Evolutionary conservation across 2,329 filamentous ascomycete genomes (phyloP), one percentile per base, ranked within the genome.

Genomic region (Aspergillus quadricinctus): DNA sequence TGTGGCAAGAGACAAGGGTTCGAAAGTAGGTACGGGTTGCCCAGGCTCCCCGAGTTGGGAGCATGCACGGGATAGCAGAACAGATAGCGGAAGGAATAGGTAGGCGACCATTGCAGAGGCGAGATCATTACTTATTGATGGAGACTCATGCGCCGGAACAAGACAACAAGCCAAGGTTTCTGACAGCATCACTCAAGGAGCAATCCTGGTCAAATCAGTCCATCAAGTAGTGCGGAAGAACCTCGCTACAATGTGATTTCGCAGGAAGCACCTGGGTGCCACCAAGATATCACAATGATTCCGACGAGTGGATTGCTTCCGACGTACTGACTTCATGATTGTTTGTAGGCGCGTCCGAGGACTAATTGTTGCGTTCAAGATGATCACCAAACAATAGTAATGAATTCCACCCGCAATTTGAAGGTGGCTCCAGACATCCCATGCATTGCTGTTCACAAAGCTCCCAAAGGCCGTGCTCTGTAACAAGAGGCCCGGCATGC

Each of bases 251-350:
- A 71, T 65, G 62, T 59, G 68, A 66, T 59, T 48, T 51, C 61
- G 46, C n/a, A 57, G 59, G 62, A 58, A 55, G 61, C 57, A 58
- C 62, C 67, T 72, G 66, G 66, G 63, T 51, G 58, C 58, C 46
- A 54, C 61, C 60, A 59, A 49, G 50, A 57, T 62, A 59, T 66
- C 53, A 58, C 60, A 54, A 57, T 64, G 81, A 74, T 85, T 83
- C 83, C 67, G 83, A 77, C 83, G 81, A 85, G 83, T 81, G 79
- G 75, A 76, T 75, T 69, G 19, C 64, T 60, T 56, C 58, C 58
- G 54, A 64, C 61, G 63, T 56, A 60, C 49, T 52, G 59, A 55
- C 45, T 57, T 59, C 53, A 62, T 66, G 75, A 75, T 75, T 74
- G 80, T 80, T 63, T 76, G 82, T 80, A 70, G 74, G 72, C 66